Evolutionary conservation across 2,329 filamentous ascomycete genomes (phyloP).

Genomic region (Westerdykella ornata): DNA sequence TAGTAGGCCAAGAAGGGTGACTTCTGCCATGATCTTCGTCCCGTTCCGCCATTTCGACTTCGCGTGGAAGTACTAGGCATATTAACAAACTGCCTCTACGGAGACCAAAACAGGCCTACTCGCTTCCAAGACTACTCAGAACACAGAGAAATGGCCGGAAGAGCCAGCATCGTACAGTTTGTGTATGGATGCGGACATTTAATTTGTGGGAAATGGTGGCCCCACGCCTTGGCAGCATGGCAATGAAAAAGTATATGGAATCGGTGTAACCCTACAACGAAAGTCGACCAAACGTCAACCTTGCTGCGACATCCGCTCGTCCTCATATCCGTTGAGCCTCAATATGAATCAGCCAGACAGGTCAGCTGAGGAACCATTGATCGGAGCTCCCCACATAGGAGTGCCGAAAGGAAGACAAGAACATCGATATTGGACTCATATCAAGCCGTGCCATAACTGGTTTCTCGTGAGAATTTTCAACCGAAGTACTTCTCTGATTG

Average conservation of each 20-base stretch:
- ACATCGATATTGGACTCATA: not conserved
- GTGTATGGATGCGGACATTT: conserved; percentile 1
- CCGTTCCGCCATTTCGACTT: not conserved
- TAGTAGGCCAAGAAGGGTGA: not conserved
- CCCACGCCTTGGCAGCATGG: conserved; percentile 13
- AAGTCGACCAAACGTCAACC: conserved; percentile 5
- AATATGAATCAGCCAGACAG: not conserved
- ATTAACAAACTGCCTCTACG: not conserved
- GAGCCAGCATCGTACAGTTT: not conserved
- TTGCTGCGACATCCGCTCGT: not conserved
- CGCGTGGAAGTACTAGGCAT: not conserved
- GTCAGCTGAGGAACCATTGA: not conserved
- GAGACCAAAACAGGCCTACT: not conserved
- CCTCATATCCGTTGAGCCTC: not conserved
- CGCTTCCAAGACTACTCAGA: not conserved
- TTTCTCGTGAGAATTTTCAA: not conserved
- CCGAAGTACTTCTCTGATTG: too few species aligned
- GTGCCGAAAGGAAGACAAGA: not conserved
- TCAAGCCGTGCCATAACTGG: not conserved
- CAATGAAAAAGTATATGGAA: conserved; percentile 10
- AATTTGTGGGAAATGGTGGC: conserved; percentile 4
- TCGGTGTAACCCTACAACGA: conserved; percentile 9
- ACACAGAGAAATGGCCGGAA: not conserved
- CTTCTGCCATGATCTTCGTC: not conserved
- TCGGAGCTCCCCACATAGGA: not conserved